phyloP scores from a whole-genome alignment of 1,284 basidiomycete species.

The Boletellus dicymbophilus region DNA sequence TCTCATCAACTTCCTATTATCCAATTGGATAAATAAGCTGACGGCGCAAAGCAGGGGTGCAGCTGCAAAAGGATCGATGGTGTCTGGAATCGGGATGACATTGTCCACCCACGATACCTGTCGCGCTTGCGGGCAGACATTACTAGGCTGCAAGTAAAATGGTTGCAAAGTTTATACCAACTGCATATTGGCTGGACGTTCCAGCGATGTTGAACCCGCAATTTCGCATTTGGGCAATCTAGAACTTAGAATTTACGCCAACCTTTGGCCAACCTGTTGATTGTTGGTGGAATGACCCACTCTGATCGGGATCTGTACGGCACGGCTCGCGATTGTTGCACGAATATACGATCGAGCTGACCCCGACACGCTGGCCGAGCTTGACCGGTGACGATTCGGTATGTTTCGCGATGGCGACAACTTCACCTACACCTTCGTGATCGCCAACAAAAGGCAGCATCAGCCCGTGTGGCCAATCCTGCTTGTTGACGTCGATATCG shows the following conservation, averaged over 20 bases:
- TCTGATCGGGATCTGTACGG: slow-evolving; percentile 70
- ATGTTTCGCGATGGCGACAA: slow-evolving; percentile 78
- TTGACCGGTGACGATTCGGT: slow-evolving; percentile 62
- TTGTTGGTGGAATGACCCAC: too few species aligned
- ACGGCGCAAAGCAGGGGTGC: slow-evolving; percentile 86
- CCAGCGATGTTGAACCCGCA: slow-evolving; percentile 81
- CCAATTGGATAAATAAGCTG: neutral
- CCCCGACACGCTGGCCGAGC: slow-evolving; percentile 82
- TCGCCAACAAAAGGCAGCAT: slow-evolving; percentile 82
- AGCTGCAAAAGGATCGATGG: slow-evolving; percentile 65
- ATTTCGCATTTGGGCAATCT: slow-evolving; percentile 61
- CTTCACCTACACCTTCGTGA: slow-evolving; percentile 77
- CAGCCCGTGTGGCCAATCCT: slow-evolving; percentile 73
- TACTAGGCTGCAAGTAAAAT: too few species aligned
- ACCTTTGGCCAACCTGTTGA: too few species aligned
- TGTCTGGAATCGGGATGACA: slow-evolving; percentile 78
- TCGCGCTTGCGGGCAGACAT: neutral
- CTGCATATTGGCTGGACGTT: slow-evolving; percentile 82
- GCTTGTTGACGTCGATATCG: slow-evolving; percentile 72
- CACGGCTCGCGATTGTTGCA: slow-evolving; percentile 78
- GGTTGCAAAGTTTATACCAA: slow-evolving; percentile 27
- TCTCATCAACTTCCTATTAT: too few species aligned
- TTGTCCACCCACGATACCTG: slow-evolving; percentile 65
- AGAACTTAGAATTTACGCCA: too few species aligned
- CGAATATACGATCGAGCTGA: slow-evolving; percentile 83